Percentiles rank a stretch among this genome's conserved stretches.
These are phyloP conservation scores for Talaromyces proteolyticus DNA, from an alignment of 495 filamentous ascomycete species.

Conservation along the genomic window DNA sequence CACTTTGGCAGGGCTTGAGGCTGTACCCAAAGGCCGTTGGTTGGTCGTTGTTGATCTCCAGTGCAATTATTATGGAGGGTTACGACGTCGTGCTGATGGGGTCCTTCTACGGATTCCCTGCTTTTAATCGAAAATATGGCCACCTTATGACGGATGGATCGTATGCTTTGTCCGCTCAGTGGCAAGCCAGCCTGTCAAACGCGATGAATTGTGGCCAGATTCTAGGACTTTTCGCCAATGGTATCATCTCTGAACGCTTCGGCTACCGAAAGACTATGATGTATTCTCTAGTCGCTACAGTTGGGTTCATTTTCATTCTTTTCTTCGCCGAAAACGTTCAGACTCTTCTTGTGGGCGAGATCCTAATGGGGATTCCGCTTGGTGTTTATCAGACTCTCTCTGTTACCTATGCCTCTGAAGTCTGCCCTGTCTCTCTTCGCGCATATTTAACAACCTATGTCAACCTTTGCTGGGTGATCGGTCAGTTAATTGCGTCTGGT, in stretches of 20 bases:
- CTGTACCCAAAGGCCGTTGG: conserved; percentile 52
- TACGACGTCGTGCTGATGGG: conserved; percentile 50
- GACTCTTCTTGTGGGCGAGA: conserved; percentile 66
- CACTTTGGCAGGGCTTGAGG: conserved; percentile 34
- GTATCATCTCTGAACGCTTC: conserved; percentile 67
- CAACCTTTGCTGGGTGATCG: conserved; percentile 78
- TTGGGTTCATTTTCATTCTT: conserved; percentile 64
- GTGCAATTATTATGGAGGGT: conserved; percentile 53
- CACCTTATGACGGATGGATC: conserved; percentile 44
- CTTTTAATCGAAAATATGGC: conserved; percentile 69
- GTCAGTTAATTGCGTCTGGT: conserved; percentile 68
- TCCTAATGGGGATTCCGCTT: conserved; percentile 74
- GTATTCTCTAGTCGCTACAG: conserved; percentile 54
- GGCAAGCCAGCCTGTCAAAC: conserved; percentile 75
- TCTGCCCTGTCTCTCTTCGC: conserved; percentile 66
- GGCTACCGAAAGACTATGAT: conserved; percentile 72
- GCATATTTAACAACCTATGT: conserved; percentile 74
- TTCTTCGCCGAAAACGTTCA: conserved; percentile 71
- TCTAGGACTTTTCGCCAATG: conserved; percentile 71
- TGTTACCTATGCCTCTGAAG: conserved; percentile 77
- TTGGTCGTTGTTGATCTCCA: conserved; percentile 49
- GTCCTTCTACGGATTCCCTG: conserved; percentile 41
- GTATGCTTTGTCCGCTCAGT: conserved; percentile 65
- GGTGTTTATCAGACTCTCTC: conserved; percentile 77
- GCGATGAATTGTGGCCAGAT: conserved; percentile 61